Percentiles rank a stretch among this genome's conserved stretches.
Evolutionary conservation across 2,329 filamentous ascomycete genomes (phyloP).

Genomic region (Beauveria sp.): DNA sequence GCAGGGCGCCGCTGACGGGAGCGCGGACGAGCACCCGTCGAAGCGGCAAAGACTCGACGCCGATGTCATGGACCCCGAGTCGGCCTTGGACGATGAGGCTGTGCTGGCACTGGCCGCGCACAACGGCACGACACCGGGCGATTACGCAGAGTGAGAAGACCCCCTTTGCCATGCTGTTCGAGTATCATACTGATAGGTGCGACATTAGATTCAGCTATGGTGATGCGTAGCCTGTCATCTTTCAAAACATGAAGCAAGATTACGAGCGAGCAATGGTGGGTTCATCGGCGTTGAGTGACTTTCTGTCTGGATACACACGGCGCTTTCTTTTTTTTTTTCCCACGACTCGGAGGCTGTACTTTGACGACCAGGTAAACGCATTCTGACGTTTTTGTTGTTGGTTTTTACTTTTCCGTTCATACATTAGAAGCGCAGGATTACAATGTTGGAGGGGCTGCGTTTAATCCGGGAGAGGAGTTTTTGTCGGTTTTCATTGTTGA

Average conservation of each 20-base stretch:
- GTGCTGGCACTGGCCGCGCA: conserved; percentile 40
- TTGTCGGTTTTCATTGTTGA: not conserved
- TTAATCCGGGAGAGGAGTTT: not conserved
- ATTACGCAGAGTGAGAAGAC: conserved; percentile 33
- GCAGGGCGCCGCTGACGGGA: not conserved
- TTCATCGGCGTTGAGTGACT: not conserved
- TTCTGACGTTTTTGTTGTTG: not conserved
- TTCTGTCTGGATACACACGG: conserved; percentile 5
- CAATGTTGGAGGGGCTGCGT: not conserved
- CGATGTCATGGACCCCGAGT: conserved; percentile 24
- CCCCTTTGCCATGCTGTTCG: not conserved
- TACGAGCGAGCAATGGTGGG: not conserved
- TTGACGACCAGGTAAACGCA: not conserved
- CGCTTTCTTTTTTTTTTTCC: not conserved
- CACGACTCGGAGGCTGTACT: not conserved
- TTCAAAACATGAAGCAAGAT: not conserved
- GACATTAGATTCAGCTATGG: conserved; percentile 30
- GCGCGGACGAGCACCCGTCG: conserved; percentile 24
- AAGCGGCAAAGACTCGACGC: conserved; percentile 35
- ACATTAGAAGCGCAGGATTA: not conserved
- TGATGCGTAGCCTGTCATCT: conserved; percentile 25
- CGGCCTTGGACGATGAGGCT: conserved; percentile 38
- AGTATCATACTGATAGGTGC: conserved; percentile 9
- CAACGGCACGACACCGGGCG: conserved; percentile 31
- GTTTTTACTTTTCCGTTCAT: not conserved